Evolutionary conservation across 371 early-diverging fungal genomes (phyloP), one percentile per base, ranked within the genome.

Genomic region (Circinella umbellata): DNA sequence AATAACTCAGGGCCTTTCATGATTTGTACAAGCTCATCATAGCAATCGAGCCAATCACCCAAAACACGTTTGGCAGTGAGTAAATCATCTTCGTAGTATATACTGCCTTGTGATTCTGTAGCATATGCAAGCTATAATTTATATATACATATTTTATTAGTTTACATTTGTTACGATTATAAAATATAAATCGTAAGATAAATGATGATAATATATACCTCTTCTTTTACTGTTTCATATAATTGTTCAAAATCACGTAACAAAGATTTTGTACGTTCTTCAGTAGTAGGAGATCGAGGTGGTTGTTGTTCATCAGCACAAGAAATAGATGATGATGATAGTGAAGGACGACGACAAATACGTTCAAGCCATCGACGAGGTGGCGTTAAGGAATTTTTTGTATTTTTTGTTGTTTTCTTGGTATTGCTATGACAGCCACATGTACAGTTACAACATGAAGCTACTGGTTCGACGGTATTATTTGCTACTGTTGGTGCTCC

Each of bases 1-100:
- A 54, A 64, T 57, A 38, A 69, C 61, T 69, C 69, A 20, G 49
- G 69, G 63, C 49, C 67, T 36, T 36, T 55, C 17, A 76, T 47
- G n/a, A 61, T 15, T 51, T 70, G 68, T 36, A 68, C 69, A 17
- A 57, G 68, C 15, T 70, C 65, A 18, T 77, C 37, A 42, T 77
- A 80, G 13, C 35, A 39, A 38, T 74, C 64, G 0, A 76, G 51
- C 14, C 71, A 73, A 27, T 36, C 54, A 37, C 64, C 65, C 18
- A 74, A 57, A 3, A 66, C 70, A 15, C 68, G 69, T 57, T 63
- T 68, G 15, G 73, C 73, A 48, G 73, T 54, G n/a, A 35, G 8
- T 20, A 64, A 61, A 64, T 76, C 76, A 35, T 66, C 73, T 18
- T 65, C 61, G 15, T 76, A 76, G 27, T 76, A 76, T 38, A 73